Evolutionary conservation across 2,329 filamentous ascomycete genomes (phyloP).

Genomic region (Arthrobotrys musiformis): DNA sequence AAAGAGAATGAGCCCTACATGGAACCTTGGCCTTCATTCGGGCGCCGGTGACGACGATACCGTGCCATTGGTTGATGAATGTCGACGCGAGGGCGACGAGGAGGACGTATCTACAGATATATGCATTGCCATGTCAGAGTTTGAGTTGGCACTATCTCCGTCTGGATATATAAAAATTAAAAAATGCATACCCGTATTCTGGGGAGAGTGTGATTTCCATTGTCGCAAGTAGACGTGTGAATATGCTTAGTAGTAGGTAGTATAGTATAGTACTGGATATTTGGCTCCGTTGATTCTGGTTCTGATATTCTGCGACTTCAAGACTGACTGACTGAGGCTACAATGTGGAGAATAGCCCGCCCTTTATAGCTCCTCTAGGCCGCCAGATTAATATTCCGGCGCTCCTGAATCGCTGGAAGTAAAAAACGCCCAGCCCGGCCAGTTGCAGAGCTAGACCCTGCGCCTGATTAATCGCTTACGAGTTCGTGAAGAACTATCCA

Average conservation of each 20-base stretch:
- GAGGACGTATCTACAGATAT: conserved; percentile 70
- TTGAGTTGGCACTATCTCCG: neutral
- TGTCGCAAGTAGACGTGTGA: neutral
- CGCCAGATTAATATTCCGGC: neutral
- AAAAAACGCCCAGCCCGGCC: neutral
- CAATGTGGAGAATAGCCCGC: conserved; percentile 1
- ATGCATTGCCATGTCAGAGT: neutral
- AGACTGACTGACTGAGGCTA: no score
- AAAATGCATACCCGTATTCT: conserved; percentile 38
- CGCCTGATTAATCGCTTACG: conserved; percentile 10
- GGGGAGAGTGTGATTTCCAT: conserved; percentile 45
- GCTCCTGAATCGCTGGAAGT: neutral
- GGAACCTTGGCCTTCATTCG: conserved; percentile 69
- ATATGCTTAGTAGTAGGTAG: neutral
- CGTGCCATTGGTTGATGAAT: conserved; percentile 70
- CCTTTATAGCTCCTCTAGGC: conserved; percentile 5
- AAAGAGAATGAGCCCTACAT: conserved; percentile 62
- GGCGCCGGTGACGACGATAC: conserved; percentile 64
- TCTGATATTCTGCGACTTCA: neutral
- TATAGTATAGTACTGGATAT: neutral
- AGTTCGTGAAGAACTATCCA: conserved; percentile 4
- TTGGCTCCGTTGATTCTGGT: neutral
- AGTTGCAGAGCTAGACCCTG: neutral
- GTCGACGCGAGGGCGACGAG: conserved; percentile 69
- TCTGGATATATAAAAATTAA: neutral